These are phyloP conservation scores for Fusarium sp. DNA, from an alignment of 2,329 filamentous ascomycete species.

Conservation along the genomic window DNA sequence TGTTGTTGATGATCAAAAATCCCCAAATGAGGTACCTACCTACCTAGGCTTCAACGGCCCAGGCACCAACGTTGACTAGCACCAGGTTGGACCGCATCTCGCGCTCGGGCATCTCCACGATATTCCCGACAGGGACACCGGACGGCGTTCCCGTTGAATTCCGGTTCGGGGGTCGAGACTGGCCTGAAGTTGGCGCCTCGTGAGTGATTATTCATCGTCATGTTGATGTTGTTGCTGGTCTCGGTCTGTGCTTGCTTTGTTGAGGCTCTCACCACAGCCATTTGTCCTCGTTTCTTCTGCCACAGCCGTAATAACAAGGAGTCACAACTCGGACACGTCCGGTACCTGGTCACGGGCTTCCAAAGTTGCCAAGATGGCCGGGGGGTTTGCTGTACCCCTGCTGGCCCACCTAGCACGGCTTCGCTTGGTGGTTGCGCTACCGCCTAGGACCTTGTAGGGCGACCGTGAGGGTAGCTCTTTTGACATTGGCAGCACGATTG, in stretches of 20 bases:
- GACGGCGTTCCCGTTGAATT: neutral
- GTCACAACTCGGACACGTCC: neutral
- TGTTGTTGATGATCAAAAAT: neutral
- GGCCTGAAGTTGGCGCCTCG: slow-evolving; percentile 6
- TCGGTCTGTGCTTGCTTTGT: slow-evolving; percentile 18
- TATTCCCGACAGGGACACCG: neutral
- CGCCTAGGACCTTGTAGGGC: slow-evolving; percentile 9
- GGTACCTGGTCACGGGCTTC: neutral
- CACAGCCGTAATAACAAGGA: neutral
- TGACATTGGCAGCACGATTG: slow-evolving; percentile 12
- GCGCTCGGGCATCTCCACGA: neutral
- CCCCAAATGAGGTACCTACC: neutral
- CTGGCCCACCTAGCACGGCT: neutral
- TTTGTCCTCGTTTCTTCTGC: neutral
- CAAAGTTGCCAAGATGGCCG: neutral
- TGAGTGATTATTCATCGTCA: slow-evolving; percentile 14
- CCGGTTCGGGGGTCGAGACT: neutral
- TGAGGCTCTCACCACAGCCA: slow-evolving; percentile 21
- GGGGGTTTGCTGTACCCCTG: neutral
- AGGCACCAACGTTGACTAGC: neutral
- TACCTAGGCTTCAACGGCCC: neutral
- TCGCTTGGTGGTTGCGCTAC: slow-evolving; percentile 10
- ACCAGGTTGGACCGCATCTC: neutral
- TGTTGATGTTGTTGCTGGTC: neutral
- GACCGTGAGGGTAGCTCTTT: slow-evolving; percentile 6